phyloP scores from a whole-genome alignment of 1,139 yeast species.

The Blastobotrys malaysiensis region DNA sequence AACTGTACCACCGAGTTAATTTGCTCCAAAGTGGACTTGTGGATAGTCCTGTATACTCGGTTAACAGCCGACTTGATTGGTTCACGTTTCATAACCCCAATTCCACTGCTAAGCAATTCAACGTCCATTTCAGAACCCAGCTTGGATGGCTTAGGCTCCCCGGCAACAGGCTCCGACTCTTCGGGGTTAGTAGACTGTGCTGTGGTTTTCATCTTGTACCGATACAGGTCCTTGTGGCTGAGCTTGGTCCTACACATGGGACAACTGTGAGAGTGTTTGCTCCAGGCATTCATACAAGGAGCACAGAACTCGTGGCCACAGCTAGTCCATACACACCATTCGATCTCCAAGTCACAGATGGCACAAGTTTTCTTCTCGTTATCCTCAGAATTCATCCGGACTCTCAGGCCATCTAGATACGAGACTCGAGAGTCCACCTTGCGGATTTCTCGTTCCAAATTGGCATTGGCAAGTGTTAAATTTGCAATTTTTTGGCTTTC shows the following conservation, averaged over 20 bases:
- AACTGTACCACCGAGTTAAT: background rate
- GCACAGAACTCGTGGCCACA: constrained; percentile 91
- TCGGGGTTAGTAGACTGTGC: background rate
- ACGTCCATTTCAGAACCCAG: background rate
- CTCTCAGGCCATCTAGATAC: background rate
- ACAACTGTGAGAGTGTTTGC: constrained; percentile 49
- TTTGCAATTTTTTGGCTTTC: background rate
- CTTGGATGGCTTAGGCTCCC: background rate
- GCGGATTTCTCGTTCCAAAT: background rate
- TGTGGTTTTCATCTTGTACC: background rate
- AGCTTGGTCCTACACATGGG: constrained; percentile 60
- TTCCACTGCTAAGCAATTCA: background rate
- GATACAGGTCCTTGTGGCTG: background rate
- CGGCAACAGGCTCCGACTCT: background rate
- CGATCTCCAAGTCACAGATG: constrained; percentile 67
- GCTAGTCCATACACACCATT: constrained; percentile 69
- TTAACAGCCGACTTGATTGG: background rate
- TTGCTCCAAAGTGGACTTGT: background rate
- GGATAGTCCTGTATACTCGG: background rate
- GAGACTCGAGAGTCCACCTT: background rate
- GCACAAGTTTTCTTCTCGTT: constrained; percentile 50
- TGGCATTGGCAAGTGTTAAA: background rate
- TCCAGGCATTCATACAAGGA: constrained; percentile 73
- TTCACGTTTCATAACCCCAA: background rate
- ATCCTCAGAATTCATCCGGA: constrained; percentile 18